These are phyloP conservation scores for Paulinella micropora DNA, from an alignment of 78 protist genomes.

Conservation along the genomic window DNA sequence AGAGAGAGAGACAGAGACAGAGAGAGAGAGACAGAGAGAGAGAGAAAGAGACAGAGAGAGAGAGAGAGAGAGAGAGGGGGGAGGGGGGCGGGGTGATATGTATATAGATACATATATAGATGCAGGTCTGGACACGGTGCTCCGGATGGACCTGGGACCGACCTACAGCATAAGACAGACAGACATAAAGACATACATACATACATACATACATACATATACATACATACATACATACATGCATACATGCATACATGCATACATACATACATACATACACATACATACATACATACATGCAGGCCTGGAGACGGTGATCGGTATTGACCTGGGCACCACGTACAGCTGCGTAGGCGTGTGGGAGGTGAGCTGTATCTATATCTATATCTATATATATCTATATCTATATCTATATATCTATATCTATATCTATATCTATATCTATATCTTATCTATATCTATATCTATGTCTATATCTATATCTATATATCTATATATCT, in stretches of 20 bases:
- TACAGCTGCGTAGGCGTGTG: slow-evolving; percentile 84
- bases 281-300: neutral
- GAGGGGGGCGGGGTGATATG: too few relatives aligned
- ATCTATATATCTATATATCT: too few relatives aligned
- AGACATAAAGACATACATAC: neutral
- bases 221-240: neutral
- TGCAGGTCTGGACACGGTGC: neutral
- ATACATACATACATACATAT: neutral
- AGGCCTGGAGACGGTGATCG: slow-evolving; percentile 19
- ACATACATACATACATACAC: neutral
- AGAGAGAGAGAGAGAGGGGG: neutral
- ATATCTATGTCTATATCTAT: too few relatives aligned
- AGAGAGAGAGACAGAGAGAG: neutral
- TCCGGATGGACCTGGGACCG: too few relatives aligned
- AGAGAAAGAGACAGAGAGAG: neutral
- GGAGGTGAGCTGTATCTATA: too few relatives aligned
- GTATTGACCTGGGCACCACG: slow-evolving; percentile 75
- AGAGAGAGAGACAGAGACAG: too few relatives aligned
- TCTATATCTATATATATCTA: too few relatives aligned
- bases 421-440: too few relatives aligned
- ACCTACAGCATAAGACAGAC: too few relatives aligned
- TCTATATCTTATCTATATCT: too few relatives aligned
- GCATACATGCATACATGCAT: neutral
- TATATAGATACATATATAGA: neutral
- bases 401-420: too few relatives aligned